Base-by-base conservation (phyloP, 164 flowering plant species). In the Santalum album region DNA sequence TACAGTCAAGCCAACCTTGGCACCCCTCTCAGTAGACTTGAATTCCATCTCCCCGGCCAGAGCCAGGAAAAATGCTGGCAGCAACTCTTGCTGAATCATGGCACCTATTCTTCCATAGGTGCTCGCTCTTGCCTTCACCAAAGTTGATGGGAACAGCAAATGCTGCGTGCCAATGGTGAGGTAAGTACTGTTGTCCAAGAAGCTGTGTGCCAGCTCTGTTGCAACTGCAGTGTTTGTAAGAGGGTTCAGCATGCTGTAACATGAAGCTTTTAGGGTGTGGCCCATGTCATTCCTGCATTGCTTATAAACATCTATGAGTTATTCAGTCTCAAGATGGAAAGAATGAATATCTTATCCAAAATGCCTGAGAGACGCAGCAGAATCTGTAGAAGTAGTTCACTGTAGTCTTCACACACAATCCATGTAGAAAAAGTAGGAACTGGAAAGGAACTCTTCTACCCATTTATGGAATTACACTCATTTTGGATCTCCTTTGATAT, bases 41-140 rank as follows among this genome's bases (percentile, higher is more conserved):
- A 52, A 45, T n/a, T 69, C 69, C 39, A 62, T 40, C 47, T 69
- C 73, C 19, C 64, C 67, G 20, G 53, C 42, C 0, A 70, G 2
- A 14, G 61, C 23, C 6, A 70, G 0, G 12, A 18, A 52, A 11
- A 65, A 10, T 44, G 44, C 62, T 7, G 49, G 39, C 55, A 51
- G 56, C 6, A 65, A 34, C 15, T 51, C 53, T 29, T 65, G 64
- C 58, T 49, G 67, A 25, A 65, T 24, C 4, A 70, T 48, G 22
- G 53, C 67, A 51, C 48, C 57, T 10, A 46, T 36, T 15, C 12
- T 51, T 15, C 64, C 74, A 21, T 53, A 15, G 10, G 58, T 44
- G 67, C 40, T 43, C 12, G 51, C 25, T 2, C 67, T 57, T 24
- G 63, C 67, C 64, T 70, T 70, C 15, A 59, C 29, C 39, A 62